phyloP scores from a whole-genome alignment of 345 rosid genomes.

The Populus tremula region DNA sequence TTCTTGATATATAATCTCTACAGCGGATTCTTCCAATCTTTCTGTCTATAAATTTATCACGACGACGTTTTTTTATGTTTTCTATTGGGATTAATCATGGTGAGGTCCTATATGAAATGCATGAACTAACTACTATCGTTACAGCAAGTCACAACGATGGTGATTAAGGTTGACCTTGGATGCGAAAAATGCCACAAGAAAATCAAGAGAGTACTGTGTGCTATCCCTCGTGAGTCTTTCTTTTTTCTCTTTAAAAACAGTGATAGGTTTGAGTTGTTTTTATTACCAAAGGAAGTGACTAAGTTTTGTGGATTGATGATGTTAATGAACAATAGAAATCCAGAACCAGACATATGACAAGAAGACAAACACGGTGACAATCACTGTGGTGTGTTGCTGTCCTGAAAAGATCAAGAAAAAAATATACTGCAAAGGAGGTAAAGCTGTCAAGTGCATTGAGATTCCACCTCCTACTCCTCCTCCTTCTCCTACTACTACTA shows the following conservation, averaged over 20 bases:
- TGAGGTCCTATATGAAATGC: neutral
- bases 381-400: constrained; percentile 71
- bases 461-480: constrained; percentile 9
- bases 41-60: neutral
- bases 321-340: constrained; percentile 38
- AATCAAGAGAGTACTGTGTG: constrained; percentile 69
- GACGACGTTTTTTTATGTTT: neutral
- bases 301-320: neutral
- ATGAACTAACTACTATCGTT: neutral
- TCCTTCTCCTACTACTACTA: too few species aligned
- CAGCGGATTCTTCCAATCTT: neutral
- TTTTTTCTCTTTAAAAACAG: too few species aligned
- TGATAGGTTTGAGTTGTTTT: constrained; percentile 33
- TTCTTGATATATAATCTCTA: too few species aligned
- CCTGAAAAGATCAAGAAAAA: constrained; percentile 69
- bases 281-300: constrained; percentile 15
- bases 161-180: constrained; percentile 56
- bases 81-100: too few species aligned
- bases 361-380: constrained; percentile 51
- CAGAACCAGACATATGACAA: constrained; percentile 55
- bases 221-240: constrained; percentile 60
- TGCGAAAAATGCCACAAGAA: constrained; percentile 65
- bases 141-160: constrained; percentile 71
- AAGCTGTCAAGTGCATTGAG: constrained; percentile 54
- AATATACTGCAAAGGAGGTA: constrained; percentile 44